A percentile compares a stretch with the other conserved stretches of the same genome.
Evolutionary conservation across 2,329 filamentous ascomycete genomes (phyloP).

Genomic region (Pestalotiopsis sp.): DNA sequence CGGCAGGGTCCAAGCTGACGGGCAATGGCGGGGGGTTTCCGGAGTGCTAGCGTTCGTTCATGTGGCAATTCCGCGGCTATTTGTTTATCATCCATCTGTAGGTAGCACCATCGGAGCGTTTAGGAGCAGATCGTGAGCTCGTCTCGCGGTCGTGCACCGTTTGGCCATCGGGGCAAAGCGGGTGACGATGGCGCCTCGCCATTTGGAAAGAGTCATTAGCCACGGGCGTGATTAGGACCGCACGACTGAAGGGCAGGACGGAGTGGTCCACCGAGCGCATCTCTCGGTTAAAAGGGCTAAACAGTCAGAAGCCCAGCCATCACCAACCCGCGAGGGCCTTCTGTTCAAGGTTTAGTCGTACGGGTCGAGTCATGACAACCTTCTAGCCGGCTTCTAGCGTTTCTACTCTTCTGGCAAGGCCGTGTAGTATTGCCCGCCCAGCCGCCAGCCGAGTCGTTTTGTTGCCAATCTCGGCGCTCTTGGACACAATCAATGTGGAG

Average conservation of each 20-base stretch:
- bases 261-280: neutral
- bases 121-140: neutral
- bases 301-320: neutral
- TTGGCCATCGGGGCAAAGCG: neutral
- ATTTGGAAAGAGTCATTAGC: neutral
- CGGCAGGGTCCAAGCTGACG: neutral
- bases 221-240: neutral
- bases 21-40: neutral
- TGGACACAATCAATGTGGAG: neutral
- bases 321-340: neutral
- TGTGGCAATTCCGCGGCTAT: neutral
- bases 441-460: neutral
- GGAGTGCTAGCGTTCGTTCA: neutral
- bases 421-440: neutral
- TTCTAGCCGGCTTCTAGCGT: slow-evolving; percentile 6
- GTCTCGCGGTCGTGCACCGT: neutral
- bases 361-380: neutral
- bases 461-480: neutral
- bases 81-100: no score
- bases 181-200: neutral
- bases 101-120: neutral
- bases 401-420: neutral
- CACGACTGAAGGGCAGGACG: neutral
- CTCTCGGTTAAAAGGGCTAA: no score
- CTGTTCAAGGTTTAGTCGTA: neutral